Conservation (phyloP, 169 alveolate species). For the Eimeria sp. region DNA sequence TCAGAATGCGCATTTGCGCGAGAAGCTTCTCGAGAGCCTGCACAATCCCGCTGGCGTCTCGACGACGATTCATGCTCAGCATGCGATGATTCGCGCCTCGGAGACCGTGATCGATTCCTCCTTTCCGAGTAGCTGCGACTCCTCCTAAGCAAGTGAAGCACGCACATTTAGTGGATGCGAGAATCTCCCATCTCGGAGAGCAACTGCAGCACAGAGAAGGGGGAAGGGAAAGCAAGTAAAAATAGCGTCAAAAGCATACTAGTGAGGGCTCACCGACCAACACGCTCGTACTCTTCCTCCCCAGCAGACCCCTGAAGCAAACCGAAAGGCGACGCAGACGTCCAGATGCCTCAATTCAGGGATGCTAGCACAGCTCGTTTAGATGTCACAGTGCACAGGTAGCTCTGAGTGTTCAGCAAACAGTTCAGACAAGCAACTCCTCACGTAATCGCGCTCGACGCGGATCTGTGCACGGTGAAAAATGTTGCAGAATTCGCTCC, state of each 20-base stretch:
- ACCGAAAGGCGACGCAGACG: background rate
- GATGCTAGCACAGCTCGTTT: background rate
- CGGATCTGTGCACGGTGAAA: constrained; percentile 76
- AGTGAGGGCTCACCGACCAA: constrained; percentile 39
- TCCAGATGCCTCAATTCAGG: background rate
- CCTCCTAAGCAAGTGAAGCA: background rate
- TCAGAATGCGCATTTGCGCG: constrained; percentile 36
- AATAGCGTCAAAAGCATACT: background rate
- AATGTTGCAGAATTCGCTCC: constrained; percentile 73
- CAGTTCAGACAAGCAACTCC: background rate
- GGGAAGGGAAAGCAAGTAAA: background rate
- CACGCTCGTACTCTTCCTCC: constrained; percentile 52
- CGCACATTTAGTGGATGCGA: background rate
- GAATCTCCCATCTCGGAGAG: background rate
- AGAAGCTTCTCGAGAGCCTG: constrained; percentile 19
- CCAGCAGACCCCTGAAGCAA: constrained; percentile 47
- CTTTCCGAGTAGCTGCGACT: constrained; percentile 39
- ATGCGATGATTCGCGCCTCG: constrained; percentile 25
- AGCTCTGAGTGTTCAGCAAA: background rate
- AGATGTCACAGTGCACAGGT: background rate
- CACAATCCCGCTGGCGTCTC: constrained; percentile 41
- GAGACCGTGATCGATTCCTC: constrained; percentile 42
- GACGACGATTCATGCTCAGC: constrained; percentile 50
- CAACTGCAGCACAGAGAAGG: background rate
- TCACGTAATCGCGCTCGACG: constrained; percentile 66